Evolutionary conservation across 176 grass and related monocot species (phyloP).

Genomic region (Miscanthus lutarioriparius): DNA sequence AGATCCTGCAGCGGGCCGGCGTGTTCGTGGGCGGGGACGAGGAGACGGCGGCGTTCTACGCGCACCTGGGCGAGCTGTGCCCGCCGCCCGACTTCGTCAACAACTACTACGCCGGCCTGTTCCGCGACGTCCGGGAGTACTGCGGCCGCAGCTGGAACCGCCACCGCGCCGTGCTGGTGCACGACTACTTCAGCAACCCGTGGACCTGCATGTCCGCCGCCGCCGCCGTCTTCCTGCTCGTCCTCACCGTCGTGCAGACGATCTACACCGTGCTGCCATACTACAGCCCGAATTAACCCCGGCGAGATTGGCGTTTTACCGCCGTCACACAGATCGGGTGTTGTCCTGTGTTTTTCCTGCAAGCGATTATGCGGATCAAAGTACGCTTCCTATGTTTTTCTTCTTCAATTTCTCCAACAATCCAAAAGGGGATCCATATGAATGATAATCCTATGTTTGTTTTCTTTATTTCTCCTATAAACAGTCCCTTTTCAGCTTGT

Average conservation of each 20-base stretch:
- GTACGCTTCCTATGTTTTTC: too few species aligned
- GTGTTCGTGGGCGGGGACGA: conserved; percentile 34
- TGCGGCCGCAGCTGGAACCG: conserved; percentile 48
- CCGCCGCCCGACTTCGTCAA: conserved; percentile 25
- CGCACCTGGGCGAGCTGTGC: conserved; percentile 46
- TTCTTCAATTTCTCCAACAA: too few species aligned
- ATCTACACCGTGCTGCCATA: conserved; percentile 53
- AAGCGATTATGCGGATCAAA: too few species aligned
- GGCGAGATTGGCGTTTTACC: background rate
- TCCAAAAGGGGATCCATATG: too few species aligned
- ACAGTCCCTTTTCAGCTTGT: too few species aligned
- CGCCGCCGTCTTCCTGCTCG: conserved; percentile 47
- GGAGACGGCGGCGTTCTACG: conserved; percentile 41
- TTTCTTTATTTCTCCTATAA: too few species aligned
- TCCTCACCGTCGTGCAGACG: conserved; percentile 59
- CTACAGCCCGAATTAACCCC: conserved; percentile 5
- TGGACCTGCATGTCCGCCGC: conserved; percentile 62
- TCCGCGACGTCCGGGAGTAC: conserved; percentile 26
- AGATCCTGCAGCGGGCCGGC: conserved; percentile 38
- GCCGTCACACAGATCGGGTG: background rate
- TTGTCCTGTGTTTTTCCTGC: too few species aligned
- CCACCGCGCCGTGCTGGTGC: conserved; percentile 43
- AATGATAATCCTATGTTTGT: too few species aligned
- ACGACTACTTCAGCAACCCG: conserved; percentile 59
- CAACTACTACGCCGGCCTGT: conserved; percentile 41